A percentile compares a stretch with the other conserved stretches of the same genome.
Evolutionary conservation across 306 rosid genomes (phyloP).

Genomic region (Rosa rugosa): DNA sequence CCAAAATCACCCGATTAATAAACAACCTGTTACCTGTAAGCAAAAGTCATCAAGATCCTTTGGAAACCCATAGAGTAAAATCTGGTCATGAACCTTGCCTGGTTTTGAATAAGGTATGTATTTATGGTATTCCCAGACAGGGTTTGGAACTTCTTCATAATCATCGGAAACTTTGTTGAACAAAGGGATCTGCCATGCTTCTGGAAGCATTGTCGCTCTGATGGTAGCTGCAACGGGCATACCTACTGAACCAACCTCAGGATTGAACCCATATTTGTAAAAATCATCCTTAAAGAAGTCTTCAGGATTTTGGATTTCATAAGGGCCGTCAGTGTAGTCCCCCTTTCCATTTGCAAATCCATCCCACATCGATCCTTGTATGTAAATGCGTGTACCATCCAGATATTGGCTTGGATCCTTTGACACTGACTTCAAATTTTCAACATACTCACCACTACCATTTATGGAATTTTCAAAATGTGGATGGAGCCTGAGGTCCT

Average conservation of each 20-base stretch:
- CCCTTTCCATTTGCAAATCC: conserved; percentile 95
- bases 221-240: conserved; percentile 92
- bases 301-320: conserved; percentile 91
- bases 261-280: conserved; percentile 81
- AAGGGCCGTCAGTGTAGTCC: conserved; percentile 84
- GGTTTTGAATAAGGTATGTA: conserved; percentile 93
- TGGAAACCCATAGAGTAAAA: conserved; percentile 72
- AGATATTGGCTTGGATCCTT: conserved; percentile 82
- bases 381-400: conserved; percentile 84
- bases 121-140: conserved; percentile 92
- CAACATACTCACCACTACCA: conserved; percentile 34
- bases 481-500: conserved; percentile 79
- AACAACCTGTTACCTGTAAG: conserved; percentile 55
- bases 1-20: conserved; percentile 19
- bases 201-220: conserved; percentile 86
- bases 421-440: conserved; percentile 18
- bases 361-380: conserved; percentile 92
- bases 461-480: conserved; percentile 35
- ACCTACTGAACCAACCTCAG: conserved; percentile 94
- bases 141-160: conserved; percentile 88
- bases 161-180: conserved; percentile 63
- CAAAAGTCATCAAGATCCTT: conserved; percentile 92
- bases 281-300: conserved; percentile 60
- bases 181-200: conserved; percentile 88
- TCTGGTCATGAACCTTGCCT: conserved; percentile 75